These are phyloP conservation scores for Aureobasidium subglaciale DNA, from an alignment of 2,329 filamentous ascomycete genomes.

Conservation along the genomic window DNA sequence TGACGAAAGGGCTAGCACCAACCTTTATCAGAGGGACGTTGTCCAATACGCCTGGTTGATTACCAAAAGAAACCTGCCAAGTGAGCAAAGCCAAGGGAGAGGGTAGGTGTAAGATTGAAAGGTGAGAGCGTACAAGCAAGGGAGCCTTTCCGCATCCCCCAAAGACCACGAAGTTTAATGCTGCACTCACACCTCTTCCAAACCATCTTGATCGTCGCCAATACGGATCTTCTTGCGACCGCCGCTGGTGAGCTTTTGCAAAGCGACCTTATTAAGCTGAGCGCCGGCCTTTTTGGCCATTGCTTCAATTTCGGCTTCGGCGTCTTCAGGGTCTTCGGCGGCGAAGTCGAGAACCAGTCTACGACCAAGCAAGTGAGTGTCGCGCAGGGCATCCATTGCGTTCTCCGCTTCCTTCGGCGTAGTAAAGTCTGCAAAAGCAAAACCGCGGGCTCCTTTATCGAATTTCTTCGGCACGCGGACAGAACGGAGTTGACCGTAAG, in stretches of 20 bases:
- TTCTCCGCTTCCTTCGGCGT: conserved; percentile 84
- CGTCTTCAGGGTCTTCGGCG: conserved; percentile 77
- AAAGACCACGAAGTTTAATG: conserved; percentile 10
- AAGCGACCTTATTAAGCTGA: conserved; percentile 82
- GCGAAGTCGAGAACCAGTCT: conserved; percentile 88
- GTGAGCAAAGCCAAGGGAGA: conserved; percentile 15
- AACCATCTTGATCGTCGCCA: conserved; percentile 55
- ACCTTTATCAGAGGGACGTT: neutral
- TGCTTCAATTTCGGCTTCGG: conserved; percentile 91
- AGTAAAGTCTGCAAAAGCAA: conserved; percentile 94
- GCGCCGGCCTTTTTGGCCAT: conserved; percentile 94
- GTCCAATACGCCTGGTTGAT: neutral
- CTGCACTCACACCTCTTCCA: conserved; percentile 29
- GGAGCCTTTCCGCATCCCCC: conserved; percentile 13
- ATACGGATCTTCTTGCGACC: conserved; percentile 86
- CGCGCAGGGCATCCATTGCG: conserved; percentile 81
- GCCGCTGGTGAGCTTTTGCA: conserved; percentile 78
- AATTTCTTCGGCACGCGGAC: conserved; percentile 95
- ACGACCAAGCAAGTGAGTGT: conserved; percentile 88
- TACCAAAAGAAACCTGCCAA: conserved; percentile 8
- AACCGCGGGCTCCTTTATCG: conserved; percentile 79
- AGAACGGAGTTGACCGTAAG: conserved; percentile 86
- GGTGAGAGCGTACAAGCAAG: conserved; percentile 12
- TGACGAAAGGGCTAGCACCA: conserved; percentile 6
- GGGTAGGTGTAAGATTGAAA: conserved; percentile 7